Base-by-base conservation (phyloP, 164 flowering plant species). In the Chloranthus sessilifolius region DNA sequence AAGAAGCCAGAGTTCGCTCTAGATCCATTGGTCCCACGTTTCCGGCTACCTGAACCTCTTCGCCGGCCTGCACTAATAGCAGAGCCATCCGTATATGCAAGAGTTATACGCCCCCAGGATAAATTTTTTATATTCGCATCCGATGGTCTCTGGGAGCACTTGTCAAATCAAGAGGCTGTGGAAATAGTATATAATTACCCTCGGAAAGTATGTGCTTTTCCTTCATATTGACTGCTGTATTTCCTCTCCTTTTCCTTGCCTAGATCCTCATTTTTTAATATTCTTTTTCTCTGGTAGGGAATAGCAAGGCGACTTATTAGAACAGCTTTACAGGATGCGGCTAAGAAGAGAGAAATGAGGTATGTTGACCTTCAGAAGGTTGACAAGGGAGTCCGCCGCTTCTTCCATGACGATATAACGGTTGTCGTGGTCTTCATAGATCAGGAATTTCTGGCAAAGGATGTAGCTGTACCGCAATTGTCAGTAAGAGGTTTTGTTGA, bases 311-410 rank as follows among this genome's bases (percentile, higher is more conserved):
- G 78, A 56, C 74, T 83, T 4, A 63, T 81, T 8, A 81, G 75
- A 47, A 81, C 85, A 46, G 91, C 88, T 3, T 74, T 83, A 0
- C 80, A 72, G 10, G 83, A 79, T 60, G 92, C 92, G 14, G 88
- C 85, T 16, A 77, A 60, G 50, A 81, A 83, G 61, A 29, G 88
- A 52, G 88, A 83, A 58, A 72, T 79, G 80, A 55, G 82, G 29
- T 83, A 75, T 29, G 64, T 74, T 4, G 92, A 81, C 52, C 81
- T 83, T 5, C 49, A 53, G 11, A 83, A 56, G 51, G 77, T 81
- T 44, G 88, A 79, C 63, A 75, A 66, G 72, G 67, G 66, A 63
- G 82, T 81, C 7, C 63, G 88, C 4, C 79, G 92, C 11, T 82
- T 81, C 52, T 81, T 83, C 52, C 88, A 83, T 47, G 92, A 81